Evolutionary conservation across 2,329 filamentous ascomycete genomes (phyloP).

Genomic region (Trichoderma semiorbis): DNA sequence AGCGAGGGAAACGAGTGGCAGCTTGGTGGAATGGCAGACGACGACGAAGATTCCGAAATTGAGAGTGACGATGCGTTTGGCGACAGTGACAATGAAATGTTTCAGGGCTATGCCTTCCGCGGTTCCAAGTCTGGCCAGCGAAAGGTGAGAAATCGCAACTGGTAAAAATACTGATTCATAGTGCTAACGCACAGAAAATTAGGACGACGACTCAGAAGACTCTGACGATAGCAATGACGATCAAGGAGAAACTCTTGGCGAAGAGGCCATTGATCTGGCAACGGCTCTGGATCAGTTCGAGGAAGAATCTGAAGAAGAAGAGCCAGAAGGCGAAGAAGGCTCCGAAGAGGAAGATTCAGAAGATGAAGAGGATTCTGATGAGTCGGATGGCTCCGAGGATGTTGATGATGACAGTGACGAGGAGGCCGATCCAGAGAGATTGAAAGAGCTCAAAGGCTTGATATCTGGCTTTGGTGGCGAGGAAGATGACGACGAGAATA

Average conservation of each 20-base stretch:
- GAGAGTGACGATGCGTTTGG: constrained; percentile 79
- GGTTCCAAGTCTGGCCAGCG: constrained; percentile 41
- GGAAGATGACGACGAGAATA: constrained; percentile 48
- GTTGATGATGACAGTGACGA: constrained; percentile 49
- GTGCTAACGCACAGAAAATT: not conserved
- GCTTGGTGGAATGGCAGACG: constrained; percentile 58
- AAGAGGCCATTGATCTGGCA: constrained; percentile 58
- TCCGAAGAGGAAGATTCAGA: constrained; percentile 42
- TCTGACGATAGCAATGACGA: constrained; percentile 47
- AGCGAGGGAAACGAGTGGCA: constrained; percentile 84
- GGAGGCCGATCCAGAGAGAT: constrained; percentile 50
- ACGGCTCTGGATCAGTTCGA: constrained; percentile 55
- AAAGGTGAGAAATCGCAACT: constrained; percentile 24
- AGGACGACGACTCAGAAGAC: constrained; percentile 55
- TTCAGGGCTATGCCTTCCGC: constrained; percentile 66
- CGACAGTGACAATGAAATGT: constrained; percentile 80
- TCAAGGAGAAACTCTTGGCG: constrained; percentile 56
- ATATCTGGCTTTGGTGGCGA: constrained; percentile 67
- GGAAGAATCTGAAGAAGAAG: constrained; percentile 48
- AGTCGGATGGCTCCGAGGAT: constrained; percentile 38
- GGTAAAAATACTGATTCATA: not conserved
- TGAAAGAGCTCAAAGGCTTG: constrained; percentile 64
- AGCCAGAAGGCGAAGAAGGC: constrained; percentile 44
- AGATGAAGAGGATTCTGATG: constrained; percentile 42
- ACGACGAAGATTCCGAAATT: constrained; percentile 61